Conservation (phyloP, 2,329 filamentous ascomycete species). For the Thermoascus crustaceus region DNA sequence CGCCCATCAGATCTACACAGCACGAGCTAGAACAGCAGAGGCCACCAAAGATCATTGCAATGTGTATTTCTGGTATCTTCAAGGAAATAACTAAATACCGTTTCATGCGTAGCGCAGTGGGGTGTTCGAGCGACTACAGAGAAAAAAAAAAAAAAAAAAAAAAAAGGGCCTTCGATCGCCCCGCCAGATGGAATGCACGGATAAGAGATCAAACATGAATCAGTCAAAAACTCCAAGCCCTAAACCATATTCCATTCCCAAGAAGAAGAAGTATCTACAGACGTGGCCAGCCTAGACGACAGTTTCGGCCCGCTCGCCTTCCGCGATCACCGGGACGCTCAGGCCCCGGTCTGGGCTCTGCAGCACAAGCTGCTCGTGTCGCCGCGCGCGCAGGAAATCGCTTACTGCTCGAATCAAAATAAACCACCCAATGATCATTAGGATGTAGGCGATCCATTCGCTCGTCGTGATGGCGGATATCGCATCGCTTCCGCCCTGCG, state of each 20-base stretch:
- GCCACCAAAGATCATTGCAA: no score
- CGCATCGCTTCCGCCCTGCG: conserved; percentile 27
- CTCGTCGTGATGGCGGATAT: conserved; percentile 57
- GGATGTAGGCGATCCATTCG: conserved; percentile 82
- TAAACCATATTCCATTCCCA: conserved; percentile 2
- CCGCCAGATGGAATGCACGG: no score
- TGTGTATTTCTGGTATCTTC: no score
- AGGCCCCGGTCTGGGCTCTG: conserved; percentile 87
- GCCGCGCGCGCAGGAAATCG: conserved; percentile 77
- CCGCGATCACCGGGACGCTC: conserved; percentile 74
- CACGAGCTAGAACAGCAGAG: no score
- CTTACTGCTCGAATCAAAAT: conserved; percentile 89
- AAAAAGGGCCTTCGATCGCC: no score
- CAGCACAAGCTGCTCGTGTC: conserved; percentile 86
- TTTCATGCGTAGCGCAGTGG: no score
- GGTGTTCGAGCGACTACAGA: no score
- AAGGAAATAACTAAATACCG: no score
- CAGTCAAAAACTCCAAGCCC: conserved; percentile 5
- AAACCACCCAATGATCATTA: conserved; percentile 99
- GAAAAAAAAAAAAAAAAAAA: no score
- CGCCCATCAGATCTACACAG: no score
- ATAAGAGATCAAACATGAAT: background rate
- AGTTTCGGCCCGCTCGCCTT: conserved; percentile 70
- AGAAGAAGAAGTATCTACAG: no score
- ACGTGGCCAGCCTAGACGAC: conserved; percentile 66